Percentiles rank a stretch among this genome's conserved stretches.
Conservation (phyloP, 2,329 filamentous ascomycete genomes). For the Xylariaceae sp. region DNA sequence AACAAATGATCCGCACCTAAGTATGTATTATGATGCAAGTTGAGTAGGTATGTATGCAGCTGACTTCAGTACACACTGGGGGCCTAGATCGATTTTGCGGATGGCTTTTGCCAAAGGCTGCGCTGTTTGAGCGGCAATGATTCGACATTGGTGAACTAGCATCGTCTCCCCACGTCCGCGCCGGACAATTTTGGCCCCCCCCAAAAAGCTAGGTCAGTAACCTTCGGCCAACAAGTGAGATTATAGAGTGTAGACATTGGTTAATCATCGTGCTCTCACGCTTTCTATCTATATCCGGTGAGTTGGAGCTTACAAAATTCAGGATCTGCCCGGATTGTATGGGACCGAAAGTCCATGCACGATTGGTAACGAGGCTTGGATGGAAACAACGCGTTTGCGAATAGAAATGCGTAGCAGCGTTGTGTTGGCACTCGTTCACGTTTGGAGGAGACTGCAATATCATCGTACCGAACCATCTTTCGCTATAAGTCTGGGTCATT, state of each 20-base stretch:
- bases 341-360: not conserved
- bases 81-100: too few relatives aligned
- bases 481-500: not conserved
- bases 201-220: too few relatives aligned
- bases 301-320: not conserved
- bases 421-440: not conserved
- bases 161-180: slow-evolving; percentile 8
- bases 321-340: not conserved
- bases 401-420: not conserved
- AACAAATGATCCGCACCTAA: not conserved
- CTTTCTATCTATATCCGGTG: too few relatives aligned
- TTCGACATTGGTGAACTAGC: slow-evolving; percentile 14
- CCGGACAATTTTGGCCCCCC: slow-evolving; percentile 1
- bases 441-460: not conserved
- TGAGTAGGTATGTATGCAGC: slow-evolving; percentile 1
- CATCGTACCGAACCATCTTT: not conserved
- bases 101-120: slow-evolving; percentile 4
- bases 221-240: too few relatives aligned
- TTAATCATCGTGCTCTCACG: too few relatives aligned
- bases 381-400: not conserved
- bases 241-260: too few relatives aligned
- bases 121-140: slow-evolving; percentile 11
- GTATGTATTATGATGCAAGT: not conserved
- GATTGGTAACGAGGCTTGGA: not conserved
- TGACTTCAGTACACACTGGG: slow-evolving; percentile 11